A percentile compares a stretch with the other conserved stretches of the same genome.
Conservation (phyloP, 1,284 basidiomycete genomes). For the Tetrapyrgos nigripes region DNA sequence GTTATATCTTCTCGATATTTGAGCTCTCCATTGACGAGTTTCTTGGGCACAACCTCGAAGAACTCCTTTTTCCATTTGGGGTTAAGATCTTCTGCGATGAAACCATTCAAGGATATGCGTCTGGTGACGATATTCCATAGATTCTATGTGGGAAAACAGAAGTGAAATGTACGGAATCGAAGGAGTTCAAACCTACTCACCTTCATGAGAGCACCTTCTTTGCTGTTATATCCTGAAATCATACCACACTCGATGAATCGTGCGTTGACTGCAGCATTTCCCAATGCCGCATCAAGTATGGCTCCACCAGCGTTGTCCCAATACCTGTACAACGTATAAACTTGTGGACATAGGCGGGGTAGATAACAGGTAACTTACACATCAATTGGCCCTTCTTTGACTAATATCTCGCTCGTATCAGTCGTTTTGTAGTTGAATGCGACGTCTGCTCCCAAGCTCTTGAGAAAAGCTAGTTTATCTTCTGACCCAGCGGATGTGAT, state of each 20-base stretch:
- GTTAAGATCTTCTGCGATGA: slow-evolving; percentile 47
- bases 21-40: slow-evolving; percentile 53
- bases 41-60: slow-evolving; percentile 51
- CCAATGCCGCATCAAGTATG: slow-evolving; percentile 64
- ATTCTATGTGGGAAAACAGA: not conserved
- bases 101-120: slow-evolving; percentile 22
- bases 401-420: slow-evolving; percentile 56
- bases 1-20: slow-evolving; percentile 53
- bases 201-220: not conserved
- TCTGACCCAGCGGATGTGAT: slow-evolving; percentile 77
- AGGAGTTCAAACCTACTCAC: not conserved
- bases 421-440: slow-evolving; percentile 79
- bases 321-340: slow-evolving; percentile 25
- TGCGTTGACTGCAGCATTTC: slow-evolving; percentile 9
- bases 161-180: not conserved
- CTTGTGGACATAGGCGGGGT: not conserved
- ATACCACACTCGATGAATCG: slow-evolving; percentile 15
- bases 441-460: slow-evolving; percentile 69
- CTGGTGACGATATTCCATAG: not conserved
- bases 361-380: slow-evolving; percentile 43
- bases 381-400: slow-evolving; percentile 62
- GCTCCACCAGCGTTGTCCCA: slow-evolving; percentile 72
- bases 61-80: slow-evolving; percentile 34
- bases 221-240: slow-evolving; percentile 36
- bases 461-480: slow-evolving; percentile 72